Evolutionary conservation across 1,284 basidiomycete genomes (phyloP).

Genomic region (Coriolopsis trogii): DNA sequence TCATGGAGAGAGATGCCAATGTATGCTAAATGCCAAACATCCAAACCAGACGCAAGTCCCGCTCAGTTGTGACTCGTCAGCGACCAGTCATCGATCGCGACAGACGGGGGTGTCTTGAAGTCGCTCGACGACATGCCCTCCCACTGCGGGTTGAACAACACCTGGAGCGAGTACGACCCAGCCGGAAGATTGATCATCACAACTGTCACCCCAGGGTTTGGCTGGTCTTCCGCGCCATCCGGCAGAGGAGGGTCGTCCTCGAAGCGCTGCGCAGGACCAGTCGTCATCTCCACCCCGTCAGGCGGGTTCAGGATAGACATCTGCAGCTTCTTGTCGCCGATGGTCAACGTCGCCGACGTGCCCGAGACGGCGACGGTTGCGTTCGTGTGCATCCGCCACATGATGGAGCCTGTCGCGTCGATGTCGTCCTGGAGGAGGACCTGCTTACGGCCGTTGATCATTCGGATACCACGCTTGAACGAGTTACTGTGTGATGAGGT

Average conservation of each 20-base stretch:
- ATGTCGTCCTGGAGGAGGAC: slow-evolving; percentile 93
- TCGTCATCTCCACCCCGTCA: slow-evolving; percentile 56
- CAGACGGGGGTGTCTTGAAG: slow-evolving; percentile 67
- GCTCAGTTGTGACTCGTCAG: slow-evolving; percentile 64
- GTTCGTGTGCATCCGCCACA: slow-evolving; percentile 98
- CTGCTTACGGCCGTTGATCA: slow-evolving; percentile 87
- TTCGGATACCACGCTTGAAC: slow-evolving; percentile 86
- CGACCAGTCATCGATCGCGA: slow-evolving; percentile 72
- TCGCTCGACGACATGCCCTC: slow-evolving; percentile 55
- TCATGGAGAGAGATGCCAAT: no score
- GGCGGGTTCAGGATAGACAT: slow-evolving; percentile 61
- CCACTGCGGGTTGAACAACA: slow-evolving; percentile 90
- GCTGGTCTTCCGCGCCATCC: slow-evolving; percentile 58
- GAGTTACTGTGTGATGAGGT: slow-evolving; percentile 45
- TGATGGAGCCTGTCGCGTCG: slow-evolving; percentile 55
- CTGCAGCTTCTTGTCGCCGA: slow-evolving; percentile 57
- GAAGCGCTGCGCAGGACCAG: slow-evolving; percentile 53
- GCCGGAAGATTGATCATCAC: slow-evolving; percentile 75
- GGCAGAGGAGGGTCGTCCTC: slow-evolving; percentile 66
- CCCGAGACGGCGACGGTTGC: slow-evolving; percentile 60
- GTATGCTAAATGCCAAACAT: no score
- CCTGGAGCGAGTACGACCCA: slow-evolving; percentile 72
- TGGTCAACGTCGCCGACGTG: slow-evolving; percentile 63
- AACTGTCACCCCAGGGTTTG: slow-evolving; percentile 81
- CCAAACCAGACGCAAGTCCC: not conserved